Evolutionary conservation across 1,284 basidiomycete genomes (phyloP), one percentile per base, ranked within the genome.

Genomic region (Inonotus obliquus): DNA sequence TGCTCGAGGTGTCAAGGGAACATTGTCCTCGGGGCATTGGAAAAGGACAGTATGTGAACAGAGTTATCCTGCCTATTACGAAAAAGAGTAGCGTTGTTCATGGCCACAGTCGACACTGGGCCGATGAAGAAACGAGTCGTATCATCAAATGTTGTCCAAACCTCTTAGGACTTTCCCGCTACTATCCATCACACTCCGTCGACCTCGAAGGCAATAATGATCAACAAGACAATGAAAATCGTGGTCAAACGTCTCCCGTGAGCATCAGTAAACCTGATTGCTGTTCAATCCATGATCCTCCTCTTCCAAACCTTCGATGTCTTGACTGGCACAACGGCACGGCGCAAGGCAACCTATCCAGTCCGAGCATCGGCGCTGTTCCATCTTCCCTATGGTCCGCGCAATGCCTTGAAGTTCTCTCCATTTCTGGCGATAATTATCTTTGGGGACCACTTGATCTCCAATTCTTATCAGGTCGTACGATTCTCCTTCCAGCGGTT

Each of bases 291-390:
- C 10, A 61, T 35, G 54, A 57, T 25, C 44, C 47, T 23, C 29
- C 38, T 47, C 45, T 61, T 14, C 47, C 45, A 23, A 7, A 14
- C 14, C n/a, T 62, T 14, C 44, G 47, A 21, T 27, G 54, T 13
- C 37, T 62, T n/a, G 60, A 62, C 54, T 62, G 60, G 61, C 25
- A 13, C 9, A 63, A 54, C 51, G 57, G 51, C 2, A 17, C 29
- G 6, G 14, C 29, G 27, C 10, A 19, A 14, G 29, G 21, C 27
- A 29, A 39, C 4, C 13, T 14, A 25, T n/a, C 25, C 9, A 13
- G 13, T 17, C 51, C 44, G 21, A 59, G 21, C 14, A 37, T 59
- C 17, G 0, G 21, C 17, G 19, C 39, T 14, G 27, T 37, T 37
- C 56, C 56, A 9, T 45, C 37, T 13, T 9, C 23, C 14, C 38